Evolutionary conservation across 2,329 filamentous ascomycete species (phyloP).

Genomic region (Elsinoe perseae): DNA sequence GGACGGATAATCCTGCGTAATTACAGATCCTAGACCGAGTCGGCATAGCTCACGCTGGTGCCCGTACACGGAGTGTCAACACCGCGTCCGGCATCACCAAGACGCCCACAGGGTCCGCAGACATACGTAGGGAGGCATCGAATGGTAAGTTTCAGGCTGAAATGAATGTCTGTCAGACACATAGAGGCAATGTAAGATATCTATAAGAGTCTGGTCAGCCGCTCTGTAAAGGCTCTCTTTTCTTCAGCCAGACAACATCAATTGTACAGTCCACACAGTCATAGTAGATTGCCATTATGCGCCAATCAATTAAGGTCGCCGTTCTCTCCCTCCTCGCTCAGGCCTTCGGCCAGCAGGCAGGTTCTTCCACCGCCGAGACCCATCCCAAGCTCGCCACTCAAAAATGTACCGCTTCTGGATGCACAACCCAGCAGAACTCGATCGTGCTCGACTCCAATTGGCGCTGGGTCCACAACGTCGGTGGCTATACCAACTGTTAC

Average conservation of each 20-base stretch:
- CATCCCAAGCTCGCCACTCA: constrained; percentile 37
- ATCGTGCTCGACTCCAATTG: constrained; percentile 43
- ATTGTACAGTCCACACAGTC: neutral
- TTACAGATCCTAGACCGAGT: constrained; percentile 8
- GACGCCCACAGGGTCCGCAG: neutral
- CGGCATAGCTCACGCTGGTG: neutral
- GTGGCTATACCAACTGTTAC: constrained; percentile 44
- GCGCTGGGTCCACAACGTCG: constrained; percentile 42
- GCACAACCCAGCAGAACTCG: constrained; percentile 31
- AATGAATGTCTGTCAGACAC: no score
- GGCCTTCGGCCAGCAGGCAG: constrained; percentile 36
- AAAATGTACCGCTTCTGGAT: constrained; percentile 35
- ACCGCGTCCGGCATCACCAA: constrained; percentile 10
- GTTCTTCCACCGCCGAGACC: constrained; percentile 34
- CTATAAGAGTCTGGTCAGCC: constrained; percentile 11
- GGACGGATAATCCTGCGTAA: constrained; percentile 16
- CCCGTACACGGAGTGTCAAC: constrained; percentile 2
- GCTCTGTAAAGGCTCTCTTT: neutral
- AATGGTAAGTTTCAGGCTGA: constrained; percentile 14
- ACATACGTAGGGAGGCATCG: neutral
- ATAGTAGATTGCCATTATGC: constrained; percentile 8
- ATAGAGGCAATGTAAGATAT: no score
- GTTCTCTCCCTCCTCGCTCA: constrained; percentile 35
- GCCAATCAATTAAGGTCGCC: constrained; percentile 19
- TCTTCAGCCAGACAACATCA: neutral